Conservation (phyloP, 805 yeast genomes). For the Candida pini region DNA sequence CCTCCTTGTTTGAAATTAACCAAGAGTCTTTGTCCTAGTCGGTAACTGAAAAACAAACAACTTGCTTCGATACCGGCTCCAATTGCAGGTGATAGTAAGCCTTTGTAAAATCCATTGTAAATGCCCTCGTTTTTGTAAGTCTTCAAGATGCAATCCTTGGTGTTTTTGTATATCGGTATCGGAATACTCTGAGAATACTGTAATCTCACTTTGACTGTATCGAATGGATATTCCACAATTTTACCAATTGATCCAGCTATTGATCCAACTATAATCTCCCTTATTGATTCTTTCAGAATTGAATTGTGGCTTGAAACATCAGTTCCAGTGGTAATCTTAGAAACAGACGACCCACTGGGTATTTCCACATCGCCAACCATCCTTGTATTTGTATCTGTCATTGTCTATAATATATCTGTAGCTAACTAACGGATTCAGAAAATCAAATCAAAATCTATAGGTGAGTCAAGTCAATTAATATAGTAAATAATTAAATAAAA, state of each 20-base stretch:
- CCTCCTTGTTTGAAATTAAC: conserved; percentile 25
- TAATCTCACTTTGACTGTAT: conserved; percentile 83
- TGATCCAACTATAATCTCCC: conserved; percentile 46
- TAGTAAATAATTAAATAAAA: background rate
- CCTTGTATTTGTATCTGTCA: too few species aligned
- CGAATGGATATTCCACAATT: conserved; percentile 85
- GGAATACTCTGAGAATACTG: conserved; percentile 63
- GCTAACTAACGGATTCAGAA: too few species aligned
- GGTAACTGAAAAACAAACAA: conserved; percentile 65
- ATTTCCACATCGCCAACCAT: too few species aligned
- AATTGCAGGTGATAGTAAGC: conserved; percentile 73
- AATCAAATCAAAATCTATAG: too few species aligned
- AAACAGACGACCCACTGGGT: conserved; percentile 1
- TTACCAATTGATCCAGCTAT: conserved; percentile 81
- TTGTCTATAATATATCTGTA: too few species aligned
- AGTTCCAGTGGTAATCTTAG: too few species aligned
- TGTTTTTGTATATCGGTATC: conserved; percentile 45
- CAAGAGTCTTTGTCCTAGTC: conserved; percentile 34
- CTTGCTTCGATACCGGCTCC: conserved; percentile 94
- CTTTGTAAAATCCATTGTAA: conserved; percentile 65
- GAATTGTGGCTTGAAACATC: too few species aligned
- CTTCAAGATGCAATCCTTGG: conserved; percentile 57
- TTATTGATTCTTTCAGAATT: conserved; percentile 22
- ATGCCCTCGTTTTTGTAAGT: conserved; percentile 69
- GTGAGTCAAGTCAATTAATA: too few species aligned